Evolutionary conservation across 768 basidiomycete species (phyloP), one percentile per base, ranked within the genome.

Genomic region (Mycena alexandri): DNA sequence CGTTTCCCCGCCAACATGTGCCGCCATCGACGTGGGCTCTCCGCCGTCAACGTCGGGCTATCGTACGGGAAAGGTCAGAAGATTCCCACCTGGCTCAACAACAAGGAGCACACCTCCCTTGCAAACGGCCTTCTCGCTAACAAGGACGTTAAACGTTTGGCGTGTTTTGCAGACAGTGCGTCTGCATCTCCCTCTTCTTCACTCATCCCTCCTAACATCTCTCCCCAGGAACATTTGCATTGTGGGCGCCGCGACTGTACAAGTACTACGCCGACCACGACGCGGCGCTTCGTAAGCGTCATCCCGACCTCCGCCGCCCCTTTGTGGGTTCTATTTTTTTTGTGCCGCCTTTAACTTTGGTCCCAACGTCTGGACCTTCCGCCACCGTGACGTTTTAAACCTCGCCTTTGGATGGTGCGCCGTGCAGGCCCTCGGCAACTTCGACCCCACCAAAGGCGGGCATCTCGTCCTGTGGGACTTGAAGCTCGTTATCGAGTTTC

Each of bases 401-500:
- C 60, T 77, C 0, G 69, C 79, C 1, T 74, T 65, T 36, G 79
- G 80, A 0, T 73, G 75, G 70, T 84, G 80, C 50, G 72, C 72
- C 0, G 78, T 83, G 17, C 72, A 68, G 4, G 72, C 79, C 0
- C 51, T 76, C 0, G 80, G 81, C 2, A 8, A 55, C 5, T 82
- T 75, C 62, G 72, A 80, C 56, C 70, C 56, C 2, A 71, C 7
- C 1, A 71, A 62, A 33, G 76, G 80, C 16, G 79, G 79, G 3
- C 79, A 81, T 48, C 47, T 82, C 0, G 64, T 82, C 0, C 50
- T 83, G 0, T 76, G 75, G 70, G 75, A 77, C 21, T 53, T 76
- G 0, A 67, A 73, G n/a, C 64, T 79, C 0, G 50, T 79, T 5
- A 61, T 76, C 10, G 74, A 75, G 56, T 79, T 76, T 46, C 76